Percentiles rank a stretch among this genome's conserved stretches.
phyloP scores from a whole-genome alignment of 345 rosid genomes.

The Aquilaria sinensis region DNA sequence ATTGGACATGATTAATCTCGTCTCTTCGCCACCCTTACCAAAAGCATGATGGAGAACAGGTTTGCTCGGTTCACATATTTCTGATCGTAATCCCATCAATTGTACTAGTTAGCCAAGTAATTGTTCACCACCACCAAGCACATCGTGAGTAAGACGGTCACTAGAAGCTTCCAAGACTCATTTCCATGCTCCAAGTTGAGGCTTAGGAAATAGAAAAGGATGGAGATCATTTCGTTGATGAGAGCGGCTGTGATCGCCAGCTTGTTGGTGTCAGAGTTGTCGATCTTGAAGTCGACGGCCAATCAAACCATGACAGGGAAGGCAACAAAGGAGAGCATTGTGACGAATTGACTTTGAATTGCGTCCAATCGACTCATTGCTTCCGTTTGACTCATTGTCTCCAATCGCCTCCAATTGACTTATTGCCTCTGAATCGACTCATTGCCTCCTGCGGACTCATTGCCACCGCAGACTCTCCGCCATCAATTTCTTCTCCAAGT shows the following conservation, averaged over 20 bases:
- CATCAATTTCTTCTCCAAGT: too few relatives aligned
- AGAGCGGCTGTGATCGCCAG: conserved; percentile 47
- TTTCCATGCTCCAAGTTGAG: background rate
- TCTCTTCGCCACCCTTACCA: conserved; percentile 18
- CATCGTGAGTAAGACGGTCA: conserved; percentile 25
- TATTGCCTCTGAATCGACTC: too few relatives aligned
- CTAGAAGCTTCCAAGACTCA: conserved; percentile 17
- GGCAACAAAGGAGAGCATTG: conserved; percentile 49
- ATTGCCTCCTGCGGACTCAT: too few relatives aligned
- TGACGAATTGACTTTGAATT: background rate
- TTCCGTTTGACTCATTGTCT: too few relatives aligned
- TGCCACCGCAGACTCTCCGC: too few relatives aligned
- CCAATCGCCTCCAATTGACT: too few relatives aligned
- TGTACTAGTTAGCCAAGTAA: conserved; percentile 50
- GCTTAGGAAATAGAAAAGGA: conserved; percentile 26
- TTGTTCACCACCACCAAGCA: conserved; percentile 31
- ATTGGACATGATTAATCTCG: too few relatives aligned
- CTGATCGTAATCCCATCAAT: conserved; percentile 41
- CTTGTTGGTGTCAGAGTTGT: conserved; percentile 60
- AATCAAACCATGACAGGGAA: conserved; percentile 57
- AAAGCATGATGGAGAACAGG: conserved; percentile 36
- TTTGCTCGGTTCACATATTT: conserved; percentile 57
- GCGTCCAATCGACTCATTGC: too few relatives aligned
- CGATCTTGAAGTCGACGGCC: conserved; percentile 59
- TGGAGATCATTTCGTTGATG: conserved; percentile 47